phyloP scores from a whole-genome alignment of 2,329 filamentous ascomycete species.

The Cladosporium halotolerans region DNA sequence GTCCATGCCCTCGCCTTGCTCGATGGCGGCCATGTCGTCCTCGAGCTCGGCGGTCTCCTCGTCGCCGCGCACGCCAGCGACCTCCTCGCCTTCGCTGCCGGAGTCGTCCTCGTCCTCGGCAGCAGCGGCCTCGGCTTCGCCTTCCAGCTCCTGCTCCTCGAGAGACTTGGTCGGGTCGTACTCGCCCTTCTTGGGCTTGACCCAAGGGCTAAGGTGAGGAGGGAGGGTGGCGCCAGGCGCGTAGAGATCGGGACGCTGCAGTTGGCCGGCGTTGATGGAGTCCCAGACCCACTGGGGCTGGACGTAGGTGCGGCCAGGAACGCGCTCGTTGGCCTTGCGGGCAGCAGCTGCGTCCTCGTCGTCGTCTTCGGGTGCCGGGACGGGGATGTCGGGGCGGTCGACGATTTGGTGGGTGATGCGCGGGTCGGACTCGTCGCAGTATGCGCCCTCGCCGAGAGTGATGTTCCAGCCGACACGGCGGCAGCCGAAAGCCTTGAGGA shows the following conservation, averaged over 20 bases:
- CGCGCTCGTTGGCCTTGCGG: constrained; percentile 53
- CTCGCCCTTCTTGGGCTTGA: constrained; percentile 75
- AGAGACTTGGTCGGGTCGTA: constrained; percentile 87
- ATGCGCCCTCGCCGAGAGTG: constrained; percentile 84
- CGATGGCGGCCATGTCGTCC: constrained; percentile 20
- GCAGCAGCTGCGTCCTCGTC: constrained; percentile 49
- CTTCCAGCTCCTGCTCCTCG: constrained; percentile 81
- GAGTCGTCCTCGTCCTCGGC: constrained; percentile 34
- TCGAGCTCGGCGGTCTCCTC: constrained; percentile 37
- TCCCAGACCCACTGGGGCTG: constrained; percentile 99
- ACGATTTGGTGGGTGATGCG: constrained; percentile 95
- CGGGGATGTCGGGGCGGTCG: constrained; percentile 68
- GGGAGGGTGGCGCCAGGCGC: constrained; percentile 83
- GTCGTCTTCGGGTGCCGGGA: constrained; percentile 38
- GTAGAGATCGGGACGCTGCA: constrained; percentile 82
- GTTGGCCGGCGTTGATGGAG: constrained; percentile 82
- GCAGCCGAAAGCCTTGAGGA: constrained; percentile 89
- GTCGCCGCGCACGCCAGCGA: constrained; percentile 42
- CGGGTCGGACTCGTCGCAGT: constrained; percentile 80
- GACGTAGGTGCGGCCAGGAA: constrained; percentile 87
- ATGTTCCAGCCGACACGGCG: constrained; percentile 93
- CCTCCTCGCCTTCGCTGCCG: constrained; percentile 39
- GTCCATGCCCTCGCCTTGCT: constrained; percentile 40
- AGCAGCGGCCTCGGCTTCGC: constrained; percentile 59
- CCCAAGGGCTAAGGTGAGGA: constrained; percentile 92